Evolutionary conservation across 495 filamentous ascomycete genomes (phyloP).

Genomic region (Letharia columbiana): DNA sequence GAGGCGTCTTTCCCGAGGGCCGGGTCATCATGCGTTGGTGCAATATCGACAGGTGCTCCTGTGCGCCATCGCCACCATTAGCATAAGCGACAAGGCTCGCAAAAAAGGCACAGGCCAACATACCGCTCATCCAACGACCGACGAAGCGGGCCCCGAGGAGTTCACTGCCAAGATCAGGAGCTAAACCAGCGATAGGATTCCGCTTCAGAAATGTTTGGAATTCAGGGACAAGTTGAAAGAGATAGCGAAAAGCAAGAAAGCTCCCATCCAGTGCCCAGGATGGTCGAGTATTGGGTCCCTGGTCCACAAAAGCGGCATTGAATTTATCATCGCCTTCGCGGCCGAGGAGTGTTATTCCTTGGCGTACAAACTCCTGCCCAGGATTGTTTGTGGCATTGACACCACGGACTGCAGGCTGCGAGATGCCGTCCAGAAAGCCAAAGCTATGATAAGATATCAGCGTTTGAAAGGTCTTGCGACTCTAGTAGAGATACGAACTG

Average conservation of each 20-base stretch:
- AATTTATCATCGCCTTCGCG: conserved; percentile 23
- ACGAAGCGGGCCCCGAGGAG: conserved; percentile 36
- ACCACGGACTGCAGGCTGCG: conserved; percentile 29
- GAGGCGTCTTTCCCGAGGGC: conserved; percentile 25
- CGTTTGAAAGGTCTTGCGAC: not conserved
- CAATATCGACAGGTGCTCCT: conserved; percentile 33
- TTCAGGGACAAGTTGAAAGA: conserved; percentile 33
- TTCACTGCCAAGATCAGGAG: conserved; percentile 25
- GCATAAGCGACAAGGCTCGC: not conserved
- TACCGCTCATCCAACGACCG: conserved; percentile 38
- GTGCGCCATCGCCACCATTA: not conserved
- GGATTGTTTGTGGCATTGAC: conserved; percentile 23
- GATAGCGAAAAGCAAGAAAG: conserved; percentile 34
- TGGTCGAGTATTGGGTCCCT: conserved; percentile 22
- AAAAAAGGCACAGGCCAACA: conserved; percentile 5
- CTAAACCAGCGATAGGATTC: conserved; percentile 20
- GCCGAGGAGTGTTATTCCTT: conserved; percentile 30
- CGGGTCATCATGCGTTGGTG: conserved; percentile 29
- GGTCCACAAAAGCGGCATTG: not conserved
- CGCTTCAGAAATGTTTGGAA: conserved; percentile 29
- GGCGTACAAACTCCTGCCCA: conserved; percentile 23
- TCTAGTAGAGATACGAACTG: conserved; percentile 26
- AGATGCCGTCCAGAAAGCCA: conserved; percentile 32
- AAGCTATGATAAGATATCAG: conserved; percentile 28
- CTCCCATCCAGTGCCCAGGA: conserved; percentile 35